phyloP scores from a whole-genome alignment of 225 moss, liverwort and hornwort genomes.

The Sphagnum contortum region DNA sequence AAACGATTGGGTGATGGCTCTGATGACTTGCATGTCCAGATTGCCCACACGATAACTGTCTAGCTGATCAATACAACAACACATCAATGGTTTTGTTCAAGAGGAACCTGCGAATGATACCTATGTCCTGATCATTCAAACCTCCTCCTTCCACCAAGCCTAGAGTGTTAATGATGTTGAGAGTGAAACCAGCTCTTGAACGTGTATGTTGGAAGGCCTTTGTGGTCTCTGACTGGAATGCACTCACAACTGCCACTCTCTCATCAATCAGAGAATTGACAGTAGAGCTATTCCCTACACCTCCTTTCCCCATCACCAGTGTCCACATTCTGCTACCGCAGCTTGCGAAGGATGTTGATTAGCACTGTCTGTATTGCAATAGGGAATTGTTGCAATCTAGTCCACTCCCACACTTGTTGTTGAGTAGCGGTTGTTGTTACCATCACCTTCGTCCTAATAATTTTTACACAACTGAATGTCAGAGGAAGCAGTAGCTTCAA shows the following conservation, averaged over 20 bases:
- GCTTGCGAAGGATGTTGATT: conserved; percentile 71
- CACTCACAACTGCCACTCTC: conserved; percentile 86
- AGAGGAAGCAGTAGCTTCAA: too few relatives aligned
- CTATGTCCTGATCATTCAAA: conserved; percentile 88
- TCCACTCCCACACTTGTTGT: conserved; percentile 96
- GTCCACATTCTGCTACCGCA: conserved; percentile 87
- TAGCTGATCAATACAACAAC: conserved; percentile 73
- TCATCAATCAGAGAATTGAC: conserved; percentile 96
- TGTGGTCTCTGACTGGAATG: conserved; percentile 95
- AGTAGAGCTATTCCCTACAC: conserved; percentile 93
- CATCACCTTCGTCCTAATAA: conserved; percentile 17
- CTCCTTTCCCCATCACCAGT: conserved; percentile 89
- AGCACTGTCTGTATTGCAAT: conserved; percentile 88
- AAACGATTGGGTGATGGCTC: conserved; percentile 79
- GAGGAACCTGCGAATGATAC: conserved; percentile 86
- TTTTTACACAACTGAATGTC: too few relatives aligned
- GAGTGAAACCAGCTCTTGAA: conserved; percentile 78
- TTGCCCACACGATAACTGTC: conserved; percentile 97
- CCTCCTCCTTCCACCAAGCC: conserved; percentile 88
- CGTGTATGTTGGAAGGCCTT: conserved; percentile 90
- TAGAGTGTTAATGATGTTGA: conserved; percentile 92
- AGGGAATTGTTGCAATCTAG: conserved; percentile 90
- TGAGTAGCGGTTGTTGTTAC: too few relatives aligned
- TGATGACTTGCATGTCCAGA: conserved; percentile 87
- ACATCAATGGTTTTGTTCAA: conserved; percentile 94